Conservation (phyloP, 257 asterid species). For the Fraxinus excelsior region DNA sequence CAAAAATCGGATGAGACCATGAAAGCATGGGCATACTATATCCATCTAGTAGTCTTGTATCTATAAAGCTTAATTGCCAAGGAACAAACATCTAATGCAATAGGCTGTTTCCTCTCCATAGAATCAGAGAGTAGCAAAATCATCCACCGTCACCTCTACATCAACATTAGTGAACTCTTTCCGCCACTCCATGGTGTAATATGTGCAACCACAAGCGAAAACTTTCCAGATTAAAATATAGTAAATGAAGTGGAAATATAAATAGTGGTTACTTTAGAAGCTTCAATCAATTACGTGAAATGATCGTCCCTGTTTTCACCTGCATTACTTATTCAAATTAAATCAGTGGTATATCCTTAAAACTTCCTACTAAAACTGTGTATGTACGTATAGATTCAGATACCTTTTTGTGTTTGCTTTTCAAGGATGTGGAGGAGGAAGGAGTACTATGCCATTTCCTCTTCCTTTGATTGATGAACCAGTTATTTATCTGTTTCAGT, state of each 20-base stretch:
- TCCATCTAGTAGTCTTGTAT: constrained; percentile 9
- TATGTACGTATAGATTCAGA: not conserved
- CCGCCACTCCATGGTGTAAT: not conserved
- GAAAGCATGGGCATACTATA: not conserved
- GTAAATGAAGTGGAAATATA: not conserved
- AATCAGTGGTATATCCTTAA: constrained; percentile 7
- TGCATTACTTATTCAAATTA: constrained; percentile 24
- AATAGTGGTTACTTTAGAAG: not conserved
- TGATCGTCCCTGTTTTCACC: constrained; percentile 33
- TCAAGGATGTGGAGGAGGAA: constrained; percentile 48
- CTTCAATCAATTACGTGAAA: not conserved
- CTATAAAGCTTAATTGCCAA: constrained; percentile 8
- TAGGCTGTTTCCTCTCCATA: constrained; percentile 2
- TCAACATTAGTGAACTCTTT: not conserved
- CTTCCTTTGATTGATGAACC: constrained; percentile 77
- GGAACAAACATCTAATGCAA: not conserved
- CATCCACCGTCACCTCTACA: not conserved
- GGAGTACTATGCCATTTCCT: constrained; percentile 75
- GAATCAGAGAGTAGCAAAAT: not conserved
- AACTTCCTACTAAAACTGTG: not conserved
- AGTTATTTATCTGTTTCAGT: constrained; percentile 65
- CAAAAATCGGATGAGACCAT: constrained; percentile 20
- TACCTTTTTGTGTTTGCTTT: constrained; percentile 70
- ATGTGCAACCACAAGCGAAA: not conserved
- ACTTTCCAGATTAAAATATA: not conserved